phyloP scores from a whole-genome alignment of 495 filamentous ascomycete genomes.

The Daldinia loculata region DNA sequence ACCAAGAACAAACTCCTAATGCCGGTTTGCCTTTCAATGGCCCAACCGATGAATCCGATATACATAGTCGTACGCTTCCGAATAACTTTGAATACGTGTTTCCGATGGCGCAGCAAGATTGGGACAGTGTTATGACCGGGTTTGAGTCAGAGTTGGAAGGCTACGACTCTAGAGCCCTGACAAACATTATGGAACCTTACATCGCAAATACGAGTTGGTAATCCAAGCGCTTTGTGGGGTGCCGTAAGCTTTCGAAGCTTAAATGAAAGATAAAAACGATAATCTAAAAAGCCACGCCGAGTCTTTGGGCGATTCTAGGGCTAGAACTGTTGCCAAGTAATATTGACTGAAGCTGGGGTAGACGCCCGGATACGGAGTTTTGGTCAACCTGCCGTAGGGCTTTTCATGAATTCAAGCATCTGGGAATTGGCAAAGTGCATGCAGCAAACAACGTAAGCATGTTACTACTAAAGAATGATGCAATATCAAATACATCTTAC shows the following conservation, averaged over 20 bases:
- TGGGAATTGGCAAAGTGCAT: neutral
- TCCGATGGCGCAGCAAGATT: constrained; percentile 43
- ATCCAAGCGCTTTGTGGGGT: constrained; percentile 10
- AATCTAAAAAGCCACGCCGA: neutral
- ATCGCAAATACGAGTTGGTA: constrained; percentile 37
- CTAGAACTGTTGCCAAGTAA: neutral
- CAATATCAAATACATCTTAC: neutral
- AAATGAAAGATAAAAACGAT: neutral
- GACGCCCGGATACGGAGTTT: neutral
- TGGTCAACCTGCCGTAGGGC: neutral
- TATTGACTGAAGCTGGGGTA: neutral
- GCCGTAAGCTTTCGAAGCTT: neutral
- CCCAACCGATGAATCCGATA: neutral
- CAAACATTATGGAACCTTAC: constrained; percentile 41
- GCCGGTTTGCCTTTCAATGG: neutral
- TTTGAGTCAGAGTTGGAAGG: constrained; percentile 39
- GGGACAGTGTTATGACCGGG: constrained; percentile 41
- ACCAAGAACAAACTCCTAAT: constrained; percentile 1
- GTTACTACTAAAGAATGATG: neutral
- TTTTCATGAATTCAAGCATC: no score
- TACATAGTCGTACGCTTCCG: neutral
- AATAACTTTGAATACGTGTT: constrained; percentile 29
- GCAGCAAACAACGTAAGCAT: neutral
- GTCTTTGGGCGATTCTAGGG: neutral
- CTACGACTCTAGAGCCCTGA: constrained; percentile 31